phyloP scores from a whole-genome alignment of 495 filamentous ascomycete genomes.

The Apodospora peruviana region DNA sequence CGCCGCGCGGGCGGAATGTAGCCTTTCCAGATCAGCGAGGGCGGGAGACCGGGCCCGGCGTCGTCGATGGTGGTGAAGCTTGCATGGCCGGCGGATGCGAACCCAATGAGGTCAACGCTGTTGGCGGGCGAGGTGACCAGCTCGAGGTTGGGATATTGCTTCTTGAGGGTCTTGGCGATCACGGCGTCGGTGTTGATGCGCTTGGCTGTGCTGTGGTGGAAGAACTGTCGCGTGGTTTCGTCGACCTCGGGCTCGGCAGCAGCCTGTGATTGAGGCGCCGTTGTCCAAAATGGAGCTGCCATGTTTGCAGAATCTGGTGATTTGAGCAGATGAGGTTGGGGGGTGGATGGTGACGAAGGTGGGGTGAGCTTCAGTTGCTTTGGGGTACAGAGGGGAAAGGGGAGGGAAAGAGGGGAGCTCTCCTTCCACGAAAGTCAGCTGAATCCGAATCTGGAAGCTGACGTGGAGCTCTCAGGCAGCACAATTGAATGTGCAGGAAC shows the following conservation, averaged over 20 bases:
- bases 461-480: too few species aligned
- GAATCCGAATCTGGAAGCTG: too few species aligned
- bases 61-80: conserved; percentile 28
- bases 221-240: conserved; percentile 21
- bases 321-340: too few species aligned
- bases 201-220: conserved; percentile 41
- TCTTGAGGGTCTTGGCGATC: conserved; percentile 42
- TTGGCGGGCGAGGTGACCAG: conserved; percentile 35
- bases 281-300: too few species aligned
- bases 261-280: too few species aligned
- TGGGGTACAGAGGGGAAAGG: too few species aligned
- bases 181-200: conserved; percentile 48
- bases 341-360: too few species aligned
- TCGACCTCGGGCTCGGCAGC: conserved; percentile 15
- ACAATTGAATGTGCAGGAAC: too few species aligned
- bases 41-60: conserved; percentile 22
- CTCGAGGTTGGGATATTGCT: conserved; percentile 45
- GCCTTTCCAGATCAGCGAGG: conserved; percentile 33
- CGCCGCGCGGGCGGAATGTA: conserved; percentile 49
- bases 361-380: too few species aligned
- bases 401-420: too few species aligned
- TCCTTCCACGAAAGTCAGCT: too few species aligned
- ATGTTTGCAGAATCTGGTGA: too few species aligned
- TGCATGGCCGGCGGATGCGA: conserved; percentile 45
- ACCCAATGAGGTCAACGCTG: conserved; percentile 41